Percentiles rank a stretch among this genome's conserved stretches.
Conservation (phyloP, 2,329 filamentous ascomycete species). For the Colletotrichum tamarilloi region DNA sequence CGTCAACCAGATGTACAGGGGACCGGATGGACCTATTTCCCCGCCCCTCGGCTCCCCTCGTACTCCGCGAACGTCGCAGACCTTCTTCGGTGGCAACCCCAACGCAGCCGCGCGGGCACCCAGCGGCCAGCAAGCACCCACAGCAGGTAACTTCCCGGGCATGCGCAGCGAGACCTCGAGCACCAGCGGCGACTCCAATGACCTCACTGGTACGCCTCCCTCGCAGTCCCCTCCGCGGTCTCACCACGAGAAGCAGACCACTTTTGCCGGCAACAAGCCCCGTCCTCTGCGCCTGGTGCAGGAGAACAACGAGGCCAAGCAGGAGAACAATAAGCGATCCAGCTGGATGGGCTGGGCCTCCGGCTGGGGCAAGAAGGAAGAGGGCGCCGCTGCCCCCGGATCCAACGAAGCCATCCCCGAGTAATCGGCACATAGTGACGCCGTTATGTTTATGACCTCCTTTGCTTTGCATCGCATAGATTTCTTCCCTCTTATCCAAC, state of each 20-base stretch:
- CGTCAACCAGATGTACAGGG: conserved; percentile 91
- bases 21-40: conserved; percentile 72
- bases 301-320: conserved; percentile 70
- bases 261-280: conserved; percentile 77
- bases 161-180: conserved; percentile 74
- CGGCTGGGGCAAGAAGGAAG: conserved; percentile 63
- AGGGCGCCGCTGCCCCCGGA: conserved; percentile 38
- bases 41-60: conserved; percentile 68
- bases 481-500: not conserved
- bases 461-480: conserved; percentile 23
- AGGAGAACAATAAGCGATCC: conserved; percentile 65
- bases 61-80: conserved; percentile 70
- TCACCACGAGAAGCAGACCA: conserved; percentile 66
- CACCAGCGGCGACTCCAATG: conserved; percentile 75
- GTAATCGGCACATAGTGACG: conserved; percentile 30
- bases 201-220: conserved; percentile 53
- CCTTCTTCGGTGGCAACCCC: conserved; percentile 72
- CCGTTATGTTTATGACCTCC: conserved; percentile 33
- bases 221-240: conserved; percentile 65
- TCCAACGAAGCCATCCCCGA: conserved; percentile 34
- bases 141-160: conserved; percentile 75
- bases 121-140: conserved; percentile 57
- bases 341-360: conserved; percentile 74
- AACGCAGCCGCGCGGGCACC: conserved; percentile 64
- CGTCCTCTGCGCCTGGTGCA: conserved; percentile 88